Evolutionary conservation across 2,329 filamentous ascomycete genomes (phyloP).

Genomic region (Bisporella sp.): DNA sequence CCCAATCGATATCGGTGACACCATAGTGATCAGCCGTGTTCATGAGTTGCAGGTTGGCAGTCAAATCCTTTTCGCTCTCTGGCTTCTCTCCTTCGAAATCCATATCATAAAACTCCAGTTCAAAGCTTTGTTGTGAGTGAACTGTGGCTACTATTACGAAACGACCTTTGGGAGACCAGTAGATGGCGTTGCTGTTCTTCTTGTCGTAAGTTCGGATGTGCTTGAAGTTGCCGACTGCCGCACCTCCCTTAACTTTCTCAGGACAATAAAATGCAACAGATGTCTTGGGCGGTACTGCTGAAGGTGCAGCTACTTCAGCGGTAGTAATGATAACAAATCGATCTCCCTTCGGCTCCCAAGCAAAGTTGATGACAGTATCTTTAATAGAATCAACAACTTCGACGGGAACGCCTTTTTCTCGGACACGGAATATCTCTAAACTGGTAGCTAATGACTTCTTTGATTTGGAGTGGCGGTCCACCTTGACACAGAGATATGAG

Average conservation of each 20-base stretch:
- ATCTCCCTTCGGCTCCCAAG: constrained; percentile 97
- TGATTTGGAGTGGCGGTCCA: constrained; percentile 96
- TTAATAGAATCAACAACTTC: constrained; percentile 97
- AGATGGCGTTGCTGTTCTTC: constrained; percentile 99
- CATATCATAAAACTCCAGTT: constrained; percentile 95
- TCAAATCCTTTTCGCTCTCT: constrained; percentile 87
- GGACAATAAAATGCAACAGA: constrained; percentile 94
- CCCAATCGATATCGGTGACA: constrained; percentile 96
- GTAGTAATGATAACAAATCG: constrained; percentile 96
- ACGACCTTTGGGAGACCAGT: constrained; percentile 94
- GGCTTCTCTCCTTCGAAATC: constrained; percentile 97
- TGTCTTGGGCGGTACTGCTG: constrained; percentile 87
- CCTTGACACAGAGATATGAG: constrained; percentile 94
- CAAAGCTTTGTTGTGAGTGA: constrained; percentile 84
- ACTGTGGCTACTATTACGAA: constrained; percentile 95
- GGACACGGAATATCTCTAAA: constrained; percentile 94
- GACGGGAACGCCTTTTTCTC: constrained; percentile 95
- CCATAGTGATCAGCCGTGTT: constrained; percentile 93
- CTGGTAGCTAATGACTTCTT: constrained; percentile 98
- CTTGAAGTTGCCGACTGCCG: constrained; percentile 85
- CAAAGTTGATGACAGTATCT: constrained; percentile 98
- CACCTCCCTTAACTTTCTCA: constrained; percentile 82
- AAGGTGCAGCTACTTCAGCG: constrained; percentile 69
- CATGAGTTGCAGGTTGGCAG: constrained; percentile 92
- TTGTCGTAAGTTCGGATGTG: constrained; percentile 92